A percentile compares a stretch with the other conserved stretches of the same genome.
Evolutionary conservation across 257 asterid species (phyloP).

Genomic region (Verbena officinalis): DNA sequence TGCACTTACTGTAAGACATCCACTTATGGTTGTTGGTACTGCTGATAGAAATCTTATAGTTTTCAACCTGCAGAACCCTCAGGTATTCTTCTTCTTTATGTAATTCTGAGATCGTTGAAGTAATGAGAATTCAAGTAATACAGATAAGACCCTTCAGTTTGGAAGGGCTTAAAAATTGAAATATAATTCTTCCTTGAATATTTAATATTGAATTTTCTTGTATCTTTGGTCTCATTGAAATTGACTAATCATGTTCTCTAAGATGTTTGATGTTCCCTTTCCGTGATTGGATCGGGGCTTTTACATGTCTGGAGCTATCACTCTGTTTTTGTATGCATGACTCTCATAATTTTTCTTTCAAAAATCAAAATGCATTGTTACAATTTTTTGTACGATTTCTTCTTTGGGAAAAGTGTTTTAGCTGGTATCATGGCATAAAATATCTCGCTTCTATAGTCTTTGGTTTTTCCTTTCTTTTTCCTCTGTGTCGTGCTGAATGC

Average conservation of each 20-base stretch:
- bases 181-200: not conserved
- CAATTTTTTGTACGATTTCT: not conserved
- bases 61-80: conserved; percentile 95
- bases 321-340: not conserved
- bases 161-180: not conserved
- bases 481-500: conserved; percentile 6
- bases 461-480: conserved; percentile 17
- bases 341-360: not conserved
- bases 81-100: conserved; percentile 49
- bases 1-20: conserved; percentile 86
- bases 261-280: not conserved
- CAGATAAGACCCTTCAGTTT: not conserved
- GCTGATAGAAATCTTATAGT: conserved; percentile 88
- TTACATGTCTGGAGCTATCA: not conserved
- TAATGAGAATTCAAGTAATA: not conserved
- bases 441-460: not conserved
- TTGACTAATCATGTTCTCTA: not conserved
- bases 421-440: not conserved
- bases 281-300: conserved; percentile 5
- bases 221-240: not conserved
- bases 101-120: conserved; percentile 18
- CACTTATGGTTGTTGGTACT: conserved; percentile 95
- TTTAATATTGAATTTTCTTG: not conserved
- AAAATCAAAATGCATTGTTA: not conserved
- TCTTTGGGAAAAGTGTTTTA: conserved; percentile 10